Evolutionary conservation across 192 early-diverging fungal species (phyloP), one percentile per base, ranked within the genome.

Genomic region (Lunasporangiospora selenospora): DNA sequence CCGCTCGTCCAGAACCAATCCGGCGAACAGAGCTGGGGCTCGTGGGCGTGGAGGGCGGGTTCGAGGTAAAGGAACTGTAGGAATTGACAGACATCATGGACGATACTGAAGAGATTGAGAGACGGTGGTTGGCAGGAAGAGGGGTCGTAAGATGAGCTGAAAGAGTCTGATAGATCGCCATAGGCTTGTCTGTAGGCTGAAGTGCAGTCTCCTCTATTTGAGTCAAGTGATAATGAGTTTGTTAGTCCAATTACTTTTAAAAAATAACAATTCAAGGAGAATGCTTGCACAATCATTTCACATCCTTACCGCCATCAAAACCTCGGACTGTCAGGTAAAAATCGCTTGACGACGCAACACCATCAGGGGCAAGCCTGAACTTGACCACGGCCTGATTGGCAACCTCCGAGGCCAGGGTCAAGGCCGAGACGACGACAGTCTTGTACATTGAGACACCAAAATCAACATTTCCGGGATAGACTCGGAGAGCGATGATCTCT

Each of bases 401-500:
- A 15, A 87, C 76, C 37, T 80, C 79, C 19, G 67, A 62, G 2
- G 83, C 73, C 30, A 62, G 78, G 13, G 80, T 87, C 1, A 60
- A 50, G n/a, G 65, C 44, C 19, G 49, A 62, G 2, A 87, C 78
- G 16, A 83, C 63, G 3, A 84, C 79, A 29, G 79, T 80, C 56
- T 87, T 87, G 66, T 76, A 87, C 49, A 66, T 73, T 4, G 78
- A 76, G 16, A 78, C 77, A 11, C 76, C 78, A 48, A 84, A 70
- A 55, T 84, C 81, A 40, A 84, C 80, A 42, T 87, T 83, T 26
- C 85, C 85, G 5, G 83, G 63, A 62, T 77, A 84, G n/a, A 87
- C 79, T 3, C 81, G 77, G 18, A 87, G 43, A 2, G 84, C 77
- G 34, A 75, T 78, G 45, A 75, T 64, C 29, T 80, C 75, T 8